Evolutionary conservation across 495 filamentous ascomycete species (phyloP).

Genomic region (Aspergillus saccharolyticus): DNA sequence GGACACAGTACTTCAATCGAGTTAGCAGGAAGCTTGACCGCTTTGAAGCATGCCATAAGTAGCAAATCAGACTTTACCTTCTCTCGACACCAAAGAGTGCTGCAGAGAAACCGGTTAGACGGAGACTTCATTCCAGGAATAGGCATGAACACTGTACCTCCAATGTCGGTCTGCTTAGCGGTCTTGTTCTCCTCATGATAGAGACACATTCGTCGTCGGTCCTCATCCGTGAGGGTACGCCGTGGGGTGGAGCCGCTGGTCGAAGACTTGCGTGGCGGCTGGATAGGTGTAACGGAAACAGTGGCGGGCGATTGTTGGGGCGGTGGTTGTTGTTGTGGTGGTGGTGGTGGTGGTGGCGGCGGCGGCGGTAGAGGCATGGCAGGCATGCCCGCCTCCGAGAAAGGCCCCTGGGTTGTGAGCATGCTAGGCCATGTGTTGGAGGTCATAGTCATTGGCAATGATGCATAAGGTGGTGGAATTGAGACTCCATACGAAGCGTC

Average conservation of each 20-base stretch:
- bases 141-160: slow-evolving; percentile 53
- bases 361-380: not conserved
- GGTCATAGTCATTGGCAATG: slow-evolving; percentile 60
- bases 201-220: slow-evolving; percentile 88
- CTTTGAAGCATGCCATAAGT: not conserved
- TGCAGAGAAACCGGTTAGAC: slow-evolving; percentile 32
- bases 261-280: slow-evolving; percentile 46
- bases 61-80: slow-evolving; percentile 62
- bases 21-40: slow-evolving; percentile 20
- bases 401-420: slow-evolving; percentile 43
- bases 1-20: slow-evolving; percentile 77
- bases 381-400: slow-evolving; percentile 26
- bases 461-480: slow-evolving; percentile 43
- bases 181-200: slow-evolving; percentile 92
- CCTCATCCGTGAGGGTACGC: slow-evolving; percentile 88
- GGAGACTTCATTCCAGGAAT: slow-evolving; percentile 11
- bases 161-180: slow-evolving; percentile 98
- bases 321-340: not conserved
- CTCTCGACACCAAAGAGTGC: slow-evolving; percentile 94
- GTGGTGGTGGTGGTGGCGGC: not conserved
- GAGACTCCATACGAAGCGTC: slow-evolving; percentile 41
- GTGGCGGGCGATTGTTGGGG: slow-evolving; percentile 21
- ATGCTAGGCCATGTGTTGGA: slow-evolving; percentile 68
- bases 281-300: slow-evolving; percentile 13
- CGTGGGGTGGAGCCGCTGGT: slow-evolving; percentile 62